phyloP scores from a whole-genome alignment of 1,139 yeast species.

The Lodderomyces pseudojiufengensis region DNA sequence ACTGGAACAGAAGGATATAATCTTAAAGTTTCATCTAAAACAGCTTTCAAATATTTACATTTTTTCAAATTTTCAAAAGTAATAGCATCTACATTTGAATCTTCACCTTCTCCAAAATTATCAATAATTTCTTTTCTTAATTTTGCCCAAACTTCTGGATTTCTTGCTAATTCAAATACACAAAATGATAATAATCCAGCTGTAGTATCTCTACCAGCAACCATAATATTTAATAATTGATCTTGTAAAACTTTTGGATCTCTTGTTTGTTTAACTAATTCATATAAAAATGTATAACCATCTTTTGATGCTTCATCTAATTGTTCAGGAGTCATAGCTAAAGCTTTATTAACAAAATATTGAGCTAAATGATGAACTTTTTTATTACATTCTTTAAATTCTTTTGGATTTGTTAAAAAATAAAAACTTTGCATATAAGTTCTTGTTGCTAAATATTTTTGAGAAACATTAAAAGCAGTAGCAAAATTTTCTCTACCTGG shows the following conservation, averaged over 20 bases:
- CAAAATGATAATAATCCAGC: conserved; percentile 45
- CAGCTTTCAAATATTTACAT: conserved; percentile 44
- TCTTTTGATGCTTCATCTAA: conserved; percentile 34
- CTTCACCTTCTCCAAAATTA: conserved; percentile 33
- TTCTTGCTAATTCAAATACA: conserved; percentile 40
- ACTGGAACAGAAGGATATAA: conserved; percentile 56
- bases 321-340: conserved; percentile 28
- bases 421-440: conserved; percentile 26
- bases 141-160: conserved; percentile 33
- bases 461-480: conserved; percentile 30
- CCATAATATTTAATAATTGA: conserved; percentile 42
- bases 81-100: conserved; percentile 24
- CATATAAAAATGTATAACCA: conserved; percentile 45
- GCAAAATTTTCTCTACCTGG: conserved; percentile 21
- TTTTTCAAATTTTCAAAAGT: conserved; percentile 50
- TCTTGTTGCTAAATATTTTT: conserved; percentile 25
- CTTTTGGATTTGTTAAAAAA: conserved; percentile 26
- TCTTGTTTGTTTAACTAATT: conserved; percentile 44
- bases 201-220: conserved; percentile 49
- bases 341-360: conserved; percentile 31
- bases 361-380: conserved; percentile 35
- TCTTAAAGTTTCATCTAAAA: conserved; percentile 50
- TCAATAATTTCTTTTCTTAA: conserved; percentile 31
- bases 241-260: conserved; percentile 42
- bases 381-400: conserved; percentile 27